These are phyloP conservation scores for Calonectria leucothoes DNA, from an alignment of 2,329 filamentous ascomycete species.

Conservation along the genomic window DNA sequence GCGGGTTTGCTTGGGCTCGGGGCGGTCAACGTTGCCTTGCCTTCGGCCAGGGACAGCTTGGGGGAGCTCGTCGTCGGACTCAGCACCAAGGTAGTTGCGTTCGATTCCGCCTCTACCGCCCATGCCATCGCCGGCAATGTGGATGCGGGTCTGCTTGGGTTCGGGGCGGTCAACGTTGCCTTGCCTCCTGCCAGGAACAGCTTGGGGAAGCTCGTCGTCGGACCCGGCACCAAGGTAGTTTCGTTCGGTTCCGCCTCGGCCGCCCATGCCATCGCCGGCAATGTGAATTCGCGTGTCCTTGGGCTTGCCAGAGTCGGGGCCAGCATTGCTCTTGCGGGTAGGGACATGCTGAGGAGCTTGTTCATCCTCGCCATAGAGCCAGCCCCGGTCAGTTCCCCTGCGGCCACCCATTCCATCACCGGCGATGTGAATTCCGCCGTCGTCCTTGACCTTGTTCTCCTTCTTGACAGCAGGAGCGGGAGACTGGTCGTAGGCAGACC, in stretches of 20 bases:
- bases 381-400: conserved; percentile 64
- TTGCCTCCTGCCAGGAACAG: conserved; percentile 31
- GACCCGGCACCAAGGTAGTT: conserved; percentile 65
- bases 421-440: conserved; percentile 55
- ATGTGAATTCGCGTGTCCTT: conserved; percentile 51
- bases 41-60: conserved; percentile 32
- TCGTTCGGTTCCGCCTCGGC: conserved; percentile 64
- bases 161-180: conserved; percentile 26
- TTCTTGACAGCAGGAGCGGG: conserved; percentile 54
- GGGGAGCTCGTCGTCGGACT: conserved; percentile 56
- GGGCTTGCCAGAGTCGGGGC: conserved; percentile 13
- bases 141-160: conserved; percentile 42
- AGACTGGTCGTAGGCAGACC: conserved; percentile 67
- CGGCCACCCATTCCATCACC: conserved; percentile 76
- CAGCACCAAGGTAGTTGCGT: conserved; percentile 60
- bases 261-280: conserved; percentile 60
- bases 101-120: conserved; percentile 66
- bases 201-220: conserved; percentile 38
- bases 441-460: conserved; percentile 26
- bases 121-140: conserved; percentile 72
- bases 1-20: not conserved
- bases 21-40: conserved; percentile 10
- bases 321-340: conserved; percentile 47
- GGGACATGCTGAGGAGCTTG: conserved; percentile 44
- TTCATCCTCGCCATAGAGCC: conserved; percentile 66